These are phyloP conservation scores for Termitomyces sp. DNA, from an alignment of 768 basidiomycete species.

Conservation along the genomic window DNA sequence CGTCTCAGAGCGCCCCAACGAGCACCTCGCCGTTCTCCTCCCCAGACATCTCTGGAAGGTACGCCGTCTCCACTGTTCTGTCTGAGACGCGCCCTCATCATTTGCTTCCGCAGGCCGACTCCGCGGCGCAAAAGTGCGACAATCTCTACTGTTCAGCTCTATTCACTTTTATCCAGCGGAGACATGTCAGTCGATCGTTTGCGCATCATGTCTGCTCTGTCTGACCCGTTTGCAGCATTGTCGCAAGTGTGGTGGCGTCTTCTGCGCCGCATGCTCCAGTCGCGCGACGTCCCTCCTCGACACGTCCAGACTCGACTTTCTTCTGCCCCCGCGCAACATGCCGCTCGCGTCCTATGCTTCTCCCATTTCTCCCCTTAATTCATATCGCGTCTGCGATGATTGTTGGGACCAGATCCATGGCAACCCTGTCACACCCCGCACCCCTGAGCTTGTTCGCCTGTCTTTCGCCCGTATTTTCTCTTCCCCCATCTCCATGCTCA, in stretches of 20 bases:
- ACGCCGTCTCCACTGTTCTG: constrained; percentile 12
- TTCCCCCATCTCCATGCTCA: constrained; percentile 38
- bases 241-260: constrained; percentile 81
- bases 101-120: constrained; percentile 48
- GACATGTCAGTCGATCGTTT: constrained; percentile 54
- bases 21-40: constrained; percentile 77
- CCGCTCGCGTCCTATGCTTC: constrained; percentile 56
- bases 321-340: constrained; percentile 68
- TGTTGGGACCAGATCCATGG: constrained; percentile 77
- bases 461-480: constrained; percentile 33
- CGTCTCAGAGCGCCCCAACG: constrained; percentile 43
- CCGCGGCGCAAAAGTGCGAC: constrained; percentile 61
- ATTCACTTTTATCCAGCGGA: constrained; percentile 71
- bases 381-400: constrained; percentile 71
- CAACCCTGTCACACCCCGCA: constrained; percentile 39
- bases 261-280: constrained; percentile 61
- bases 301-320: constrained; percentile 65
- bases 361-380: constrained; percentile 54
- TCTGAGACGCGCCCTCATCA: constrained; percentile 16
- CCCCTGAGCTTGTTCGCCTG: constrained; percentile 33
- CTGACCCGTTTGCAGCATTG: constrained; percentile 54
- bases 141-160: constrained; percentile 64
- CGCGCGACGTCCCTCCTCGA: constrained; percentile 66
- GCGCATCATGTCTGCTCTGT: constrained; percentile 12
- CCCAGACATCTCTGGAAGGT: constrained; percentile 76